Percentiles rank a stretch among this genome's conserved stretches.
Evolutionary conservation across 2,329 filamentous ascomycete species (phyloP).

Genomic region (Aspergillus ibericus): DNA sequence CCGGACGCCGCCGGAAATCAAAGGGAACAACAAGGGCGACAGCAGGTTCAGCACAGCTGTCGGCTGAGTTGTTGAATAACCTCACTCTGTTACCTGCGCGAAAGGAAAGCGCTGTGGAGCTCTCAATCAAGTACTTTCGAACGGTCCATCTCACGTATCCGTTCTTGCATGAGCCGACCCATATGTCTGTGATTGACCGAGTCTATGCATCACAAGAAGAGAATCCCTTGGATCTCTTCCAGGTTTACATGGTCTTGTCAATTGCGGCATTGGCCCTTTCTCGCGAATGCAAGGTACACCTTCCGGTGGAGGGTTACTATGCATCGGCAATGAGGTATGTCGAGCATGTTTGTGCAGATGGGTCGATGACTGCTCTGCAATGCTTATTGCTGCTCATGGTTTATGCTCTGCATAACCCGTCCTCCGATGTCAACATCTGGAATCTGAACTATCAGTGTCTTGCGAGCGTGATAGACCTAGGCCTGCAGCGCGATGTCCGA

Average conservation of each 20-base stretch:
- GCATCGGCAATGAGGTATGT: conserved; percentile 50
- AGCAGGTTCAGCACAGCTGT: conserved; percentile 21
- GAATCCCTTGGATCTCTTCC: conserved; percentile 43
- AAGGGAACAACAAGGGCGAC: conserved; percentile 3
- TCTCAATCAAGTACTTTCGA: conserved; percentile 52
- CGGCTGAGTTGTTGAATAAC: conserved; percentile 29
- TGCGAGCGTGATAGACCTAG: conserved; percentile 53
- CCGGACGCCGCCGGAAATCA: conserved; percentile 26
- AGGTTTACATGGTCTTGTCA: conserved; percentile 56
- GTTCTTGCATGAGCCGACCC: conserved; percentile 49
- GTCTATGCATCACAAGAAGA: conserved; percentile 34
- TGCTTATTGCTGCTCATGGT: conserved; percentile 47
- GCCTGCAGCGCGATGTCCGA: conserved; percentile 53
- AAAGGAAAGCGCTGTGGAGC: conserved; percentile 41
- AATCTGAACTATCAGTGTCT: conserved; percentile 58
- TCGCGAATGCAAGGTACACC: conserved; percentile 43
- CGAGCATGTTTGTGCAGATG: conserved; percentile 50
- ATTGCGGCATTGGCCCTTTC: conserved; percentile 51
- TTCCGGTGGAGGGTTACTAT: conserved; percentile 53
- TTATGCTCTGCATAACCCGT: conserved; percentile 54
- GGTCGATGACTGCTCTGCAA: conserved; percentile 52
- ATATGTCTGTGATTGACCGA: conserved; percentile 36
- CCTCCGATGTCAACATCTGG: conserved; percentile 53
- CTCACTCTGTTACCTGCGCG: conserved; percentile 29
- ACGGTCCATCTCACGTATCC: conserved; percentile 53